These are phyloP conservation scores for Leucogyrophana mollusca DNA, from an alignment of 768 basidiomycete genomes.

Conservation along the genomic window DNA sequence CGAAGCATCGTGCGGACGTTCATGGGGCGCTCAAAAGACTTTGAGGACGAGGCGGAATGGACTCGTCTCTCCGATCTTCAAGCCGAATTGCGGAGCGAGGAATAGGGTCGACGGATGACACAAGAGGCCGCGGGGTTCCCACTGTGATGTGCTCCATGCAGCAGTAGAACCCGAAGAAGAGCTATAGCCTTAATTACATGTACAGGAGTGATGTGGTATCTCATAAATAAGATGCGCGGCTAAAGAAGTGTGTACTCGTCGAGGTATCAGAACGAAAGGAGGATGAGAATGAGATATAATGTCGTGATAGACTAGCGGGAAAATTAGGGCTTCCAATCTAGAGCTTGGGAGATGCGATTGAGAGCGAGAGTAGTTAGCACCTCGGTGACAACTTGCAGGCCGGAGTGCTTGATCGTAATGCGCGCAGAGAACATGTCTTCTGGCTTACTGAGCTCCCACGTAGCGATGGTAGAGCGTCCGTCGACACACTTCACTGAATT, in stretches of 20 bases:
- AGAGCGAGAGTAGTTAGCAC: conserved; percentile 73
- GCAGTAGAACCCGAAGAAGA: neutral
- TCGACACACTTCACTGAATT: conserved; percentile 54
- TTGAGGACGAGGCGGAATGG: conserved; percentile 91
- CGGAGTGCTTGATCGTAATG: conserved; percentile 56
- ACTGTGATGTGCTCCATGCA: neutral
- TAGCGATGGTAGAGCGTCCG: conserved; percentile 56
- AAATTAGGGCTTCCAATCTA: conserved; percentile 46
- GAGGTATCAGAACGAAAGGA: neutral
- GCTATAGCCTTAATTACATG: conserved; percentile 11
- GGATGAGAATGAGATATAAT: neutral
- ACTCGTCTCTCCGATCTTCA: conserved; percentile 59
- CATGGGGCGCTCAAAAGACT: conserved; percentile 81
- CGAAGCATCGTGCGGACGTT: conserved; percentile 87
- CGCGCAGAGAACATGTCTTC: conserved; percentile 58
- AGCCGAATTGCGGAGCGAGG: conserved; percentile 19
- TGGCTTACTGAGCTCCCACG: conserved; percentile 64
- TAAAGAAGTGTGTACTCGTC: neutral
- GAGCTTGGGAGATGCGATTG: conserved; percentile 64
- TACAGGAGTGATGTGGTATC: conserved; percentile 7
- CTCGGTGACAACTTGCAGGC: conserved; percentile 68
- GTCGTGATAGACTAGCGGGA: neutral
- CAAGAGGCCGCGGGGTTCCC: neutral
- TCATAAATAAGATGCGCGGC: neutral
- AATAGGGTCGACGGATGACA: conserved; percentile 5